Evolutionary conservation across 2,329 filamentous ascomycete genomes (phyloP).

Genomic region (Colletotrichum endophyticum): DNA sequence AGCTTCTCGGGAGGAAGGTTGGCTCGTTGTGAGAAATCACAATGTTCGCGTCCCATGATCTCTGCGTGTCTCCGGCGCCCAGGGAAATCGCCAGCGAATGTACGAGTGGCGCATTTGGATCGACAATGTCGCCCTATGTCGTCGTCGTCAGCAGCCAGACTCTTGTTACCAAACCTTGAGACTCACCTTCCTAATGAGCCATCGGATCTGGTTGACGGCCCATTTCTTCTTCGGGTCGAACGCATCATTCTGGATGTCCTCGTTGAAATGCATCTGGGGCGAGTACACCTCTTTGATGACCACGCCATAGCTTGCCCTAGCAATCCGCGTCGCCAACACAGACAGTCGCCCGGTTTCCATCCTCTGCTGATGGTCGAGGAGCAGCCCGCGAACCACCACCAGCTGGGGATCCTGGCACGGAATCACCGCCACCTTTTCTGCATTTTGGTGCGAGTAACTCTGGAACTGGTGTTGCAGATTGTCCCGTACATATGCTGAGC

Average conservation of each 20-base stretch:
- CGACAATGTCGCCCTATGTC: slow-evolving; percentile 37
- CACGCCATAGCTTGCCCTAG: slow-evolving; percentile 48
- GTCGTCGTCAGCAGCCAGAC: not conserved
- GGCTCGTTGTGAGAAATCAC: slow-evolving; percentile 43
- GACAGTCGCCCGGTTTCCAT: slow-evolving; percentile 42
- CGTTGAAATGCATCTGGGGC: slow-evolving; percentile 37
- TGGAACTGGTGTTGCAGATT: slow-evolving; percentile 41
- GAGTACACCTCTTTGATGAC: slow-evolving; percentile 41
- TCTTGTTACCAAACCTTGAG: not conserved
- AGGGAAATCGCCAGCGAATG: slow-evolving; percentile 40
- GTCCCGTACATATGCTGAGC: slow-evolving; percentile 50
- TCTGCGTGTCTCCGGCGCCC: slow-evolving; percentile 32
- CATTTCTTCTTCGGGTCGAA: slow-evolving; percentile 38
- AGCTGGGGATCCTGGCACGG: slow-evolving; percentile 57
- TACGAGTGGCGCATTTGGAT: slow-evolving; percentile 36
- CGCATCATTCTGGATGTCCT: slow-evolving; percentile 37
- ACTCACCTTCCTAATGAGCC: slow-evolving; percentile 43
- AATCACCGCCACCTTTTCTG: slow-evolving; percentile 40
- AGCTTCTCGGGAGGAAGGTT: slow-evolving; percentile 37
- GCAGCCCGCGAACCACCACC: slow-evolving; percentile 58
- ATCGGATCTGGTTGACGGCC: slow-evolving; percentile 46
- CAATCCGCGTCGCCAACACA: slow-evolving; percentile 46
- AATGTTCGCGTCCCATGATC: slow-evolving; percentile 42
- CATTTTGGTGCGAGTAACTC: slow-evolving; percentile 37
- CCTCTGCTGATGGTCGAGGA: slow-evolving; percentile 55